A percentile compares a stretch with the other conserved stretches of the same genome.
Conservation (phyloP, 2,329 filamentous ascomycete species). For the Botryosphaeria agaves region DNA sequence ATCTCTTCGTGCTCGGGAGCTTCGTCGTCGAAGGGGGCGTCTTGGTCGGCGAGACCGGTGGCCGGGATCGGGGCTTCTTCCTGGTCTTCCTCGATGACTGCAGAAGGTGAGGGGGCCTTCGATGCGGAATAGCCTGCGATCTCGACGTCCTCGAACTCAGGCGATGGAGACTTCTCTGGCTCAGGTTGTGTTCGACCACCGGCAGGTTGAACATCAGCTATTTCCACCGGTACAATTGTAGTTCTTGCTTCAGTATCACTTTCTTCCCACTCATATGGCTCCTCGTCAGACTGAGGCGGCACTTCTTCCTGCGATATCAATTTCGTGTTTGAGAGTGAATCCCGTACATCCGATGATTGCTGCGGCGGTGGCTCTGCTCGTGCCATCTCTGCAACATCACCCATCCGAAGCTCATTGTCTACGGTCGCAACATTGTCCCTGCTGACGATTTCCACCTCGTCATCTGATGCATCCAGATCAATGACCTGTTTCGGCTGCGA, state of each 20-base stretch:
- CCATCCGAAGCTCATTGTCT: slow-evolving; percentile 19
- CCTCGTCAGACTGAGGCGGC: slow-evolving; percentile 14
- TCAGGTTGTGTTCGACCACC: slow-evolving; percentile 7
- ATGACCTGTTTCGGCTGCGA: slow-evolving; percentile 28
- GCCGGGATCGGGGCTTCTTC: slow-evolving; percentile 12
- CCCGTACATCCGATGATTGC: slow-evolving; percentile 4
- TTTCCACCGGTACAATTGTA: too few species aligned
- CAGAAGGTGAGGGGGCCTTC: too few species aligned
- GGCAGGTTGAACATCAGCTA: slow-evolving; percentile 1
- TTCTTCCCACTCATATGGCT: slow-evolving; percentile 34
- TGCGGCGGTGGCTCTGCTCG: slow-evolving; percentile 21
- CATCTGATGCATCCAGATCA: slow-evolving; percentile 13
- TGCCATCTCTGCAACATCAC: slow-evolving; percentile 25
- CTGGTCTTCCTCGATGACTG: slow-evolving; percentile 1
- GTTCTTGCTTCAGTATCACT: slow-evolving; percentile 24
- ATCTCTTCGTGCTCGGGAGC: slow-evolving; percentile 23
- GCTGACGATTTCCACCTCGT: slow-evolving; percentile 8
- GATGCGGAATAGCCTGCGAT: too few species aligned
- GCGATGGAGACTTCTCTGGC: slow-evolving; percentile 22
- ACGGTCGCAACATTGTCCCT: slow-evolving; percentile 17
- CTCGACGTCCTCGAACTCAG: slow-evolving; percentile 37
- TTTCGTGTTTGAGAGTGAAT: too few species aligned
- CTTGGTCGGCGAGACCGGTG: slow-evolving; percentile 14
- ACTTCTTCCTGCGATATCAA: too few species aligned
- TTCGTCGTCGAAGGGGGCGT: slow-evolving; percentile 10